Base-by-base conservation (phyloP, 176 grass and related monocot species). In the Eragrostis nindensis region DNA sequence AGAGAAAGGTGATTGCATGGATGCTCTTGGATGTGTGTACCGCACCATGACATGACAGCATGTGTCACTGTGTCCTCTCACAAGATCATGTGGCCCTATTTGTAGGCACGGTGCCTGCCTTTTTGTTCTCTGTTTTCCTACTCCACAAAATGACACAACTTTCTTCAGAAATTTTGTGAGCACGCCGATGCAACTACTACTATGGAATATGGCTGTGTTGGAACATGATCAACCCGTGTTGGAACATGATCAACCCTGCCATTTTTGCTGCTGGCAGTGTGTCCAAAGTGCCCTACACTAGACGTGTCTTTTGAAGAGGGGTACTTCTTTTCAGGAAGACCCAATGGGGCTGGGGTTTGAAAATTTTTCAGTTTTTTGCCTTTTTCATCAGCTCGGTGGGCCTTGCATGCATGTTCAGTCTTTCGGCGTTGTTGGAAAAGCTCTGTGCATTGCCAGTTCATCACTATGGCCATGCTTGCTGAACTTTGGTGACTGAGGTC, bases 61-160 rank as follows among this genome's bases (percentile, higher is more conserved):
- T 77, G 73, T 76, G 73, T 76, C 71, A 74, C 11, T 80, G 76
- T 80, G 82, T 85, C 82, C 77, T 74, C 78, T 85, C 72, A 14
- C 71, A 85, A 64, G 74, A 89, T 81, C 82, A 81, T 76, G 76
- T 75, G 81, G 78, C 17, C 63, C 40, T 11, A 30, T 76, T 76
- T 38, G 4, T 54, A 7, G 50, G 65, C 44, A 64, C 26, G 32
- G 66, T 43, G 67, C 46, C 47, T 24, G 62, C 17, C 61, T 85
- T 53, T 61, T 11, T 38, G 42, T 22, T 32, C 11, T 24, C 26
- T 40, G 29, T 11, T 74, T 40, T 85, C 32, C 68, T 27, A 30
- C 53, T 64, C 30, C 74, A 71, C 64, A 14, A 74, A 74, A 15
- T 49, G n/a, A 48, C 13, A 18, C 1, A 42, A 25, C 22, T 80